These are phyloP conservation scores for Climacium dendroides DNA, from an alignment of 225 moss, liverwort and hornwort genomes.

Conservation along the genomic window DNA sequence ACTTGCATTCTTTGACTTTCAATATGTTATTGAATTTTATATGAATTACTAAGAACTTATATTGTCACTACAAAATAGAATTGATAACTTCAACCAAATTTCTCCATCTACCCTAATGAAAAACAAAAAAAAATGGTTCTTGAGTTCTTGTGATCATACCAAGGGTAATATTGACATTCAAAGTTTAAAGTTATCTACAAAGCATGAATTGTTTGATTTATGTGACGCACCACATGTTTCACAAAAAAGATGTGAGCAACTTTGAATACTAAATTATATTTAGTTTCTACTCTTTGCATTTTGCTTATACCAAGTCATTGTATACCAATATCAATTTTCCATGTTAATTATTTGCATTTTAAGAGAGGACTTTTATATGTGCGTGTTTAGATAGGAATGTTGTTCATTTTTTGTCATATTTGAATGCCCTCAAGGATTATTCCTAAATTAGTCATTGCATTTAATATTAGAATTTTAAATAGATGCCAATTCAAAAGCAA, in stretches of 20 bases:
- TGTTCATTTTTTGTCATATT: neutral
- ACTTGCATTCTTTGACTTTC: rapidly evolving
- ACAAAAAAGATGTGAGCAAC: neutral
- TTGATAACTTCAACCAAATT: neutral
- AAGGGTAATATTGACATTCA: neutral
- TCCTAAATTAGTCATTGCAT: neutral
- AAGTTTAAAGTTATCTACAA: neutral
- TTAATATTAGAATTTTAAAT: neutral
- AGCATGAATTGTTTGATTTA: neutral
- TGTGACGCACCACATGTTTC: neutral
- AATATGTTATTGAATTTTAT: too few relatives aligned
- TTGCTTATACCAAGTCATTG: neutral
- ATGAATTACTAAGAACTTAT: neutral
- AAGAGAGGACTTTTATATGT: neutral
- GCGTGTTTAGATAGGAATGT: neutral
- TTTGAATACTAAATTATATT: too few relatives aligned
- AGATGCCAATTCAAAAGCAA: too few relatives aligned
- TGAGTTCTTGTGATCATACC: neutral
- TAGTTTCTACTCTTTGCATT: neutral
- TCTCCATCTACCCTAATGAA: neutral
- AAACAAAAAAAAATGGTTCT: neutral
- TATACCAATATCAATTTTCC: neutral
- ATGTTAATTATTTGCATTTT: neutral
- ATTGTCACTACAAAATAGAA: neutral
- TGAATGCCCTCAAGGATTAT: neutral